Evolutionary conservation across 306 rosid genomes (phyloP).

Genomic region (Calophaca sinica): DNA sequence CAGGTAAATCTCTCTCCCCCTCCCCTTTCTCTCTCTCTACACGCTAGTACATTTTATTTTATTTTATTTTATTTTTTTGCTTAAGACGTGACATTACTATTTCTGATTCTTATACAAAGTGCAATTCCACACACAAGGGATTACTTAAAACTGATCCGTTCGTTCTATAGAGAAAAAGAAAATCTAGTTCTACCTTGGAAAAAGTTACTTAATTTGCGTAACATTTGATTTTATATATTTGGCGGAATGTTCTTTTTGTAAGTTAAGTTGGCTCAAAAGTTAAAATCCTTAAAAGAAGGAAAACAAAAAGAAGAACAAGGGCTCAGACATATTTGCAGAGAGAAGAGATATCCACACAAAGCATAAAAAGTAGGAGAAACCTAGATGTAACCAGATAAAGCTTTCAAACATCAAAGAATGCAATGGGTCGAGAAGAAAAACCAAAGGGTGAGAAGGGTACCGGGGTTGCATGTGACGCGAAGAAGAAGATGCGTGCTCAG

Average conservation of each 20-base stretch:
- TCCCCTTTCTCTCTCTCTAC: too few species aligned
- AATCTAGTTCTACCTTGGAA: not conserved
- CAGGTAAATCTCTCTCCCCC: not conserved
- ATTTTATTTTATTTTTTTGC: too few species aligned
- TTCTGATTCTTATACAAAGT: too few species aligned
- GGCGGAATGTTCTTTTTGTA: slow-evolving; percentile 41
- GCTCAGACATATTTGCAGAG: not conserved
- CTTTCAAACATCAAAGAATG: slow-evolving; percentile 16
- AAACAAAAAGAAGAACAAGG: slow-evolving; percentile 33
- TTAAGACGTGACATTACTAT: too few species aligned
- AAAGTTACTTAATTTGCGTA: not conserved
- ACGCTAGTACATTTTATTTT: too few species aligned
- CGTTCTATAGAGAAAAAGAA: not conserved
- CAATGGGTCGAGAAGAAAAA: slow-evolving; percentile 36
- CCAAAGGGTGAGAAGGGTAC: not conserved
- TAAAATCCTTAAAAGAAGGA: slow-evolving; percentile 56
- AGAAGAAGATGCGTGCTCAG: slow-evolving; percentile 36
- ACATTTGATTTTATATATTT: slow-evolving; percentile 35
- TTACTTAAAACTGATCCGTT: not conserved
- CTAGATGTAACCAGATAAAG: slow-evolving; percentile 46
- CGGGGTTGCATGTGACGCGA: slow-evolving; percentile 36
- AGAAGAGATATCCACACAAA: not conserved
- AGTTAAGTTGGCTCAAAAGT: slow-evolving; percentile 29
- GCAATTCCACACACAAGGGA: too few species aligned
- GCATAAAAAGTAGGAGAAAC: slow-evolving; percentile 36